A percentile compares a stretch with the other conserved stretches of the same genome.
phyloP scores from a whole-genome alignment of 2,329 filamentous ascomycete species.

The Pseudophaeomoniella oleicola region DNA sequence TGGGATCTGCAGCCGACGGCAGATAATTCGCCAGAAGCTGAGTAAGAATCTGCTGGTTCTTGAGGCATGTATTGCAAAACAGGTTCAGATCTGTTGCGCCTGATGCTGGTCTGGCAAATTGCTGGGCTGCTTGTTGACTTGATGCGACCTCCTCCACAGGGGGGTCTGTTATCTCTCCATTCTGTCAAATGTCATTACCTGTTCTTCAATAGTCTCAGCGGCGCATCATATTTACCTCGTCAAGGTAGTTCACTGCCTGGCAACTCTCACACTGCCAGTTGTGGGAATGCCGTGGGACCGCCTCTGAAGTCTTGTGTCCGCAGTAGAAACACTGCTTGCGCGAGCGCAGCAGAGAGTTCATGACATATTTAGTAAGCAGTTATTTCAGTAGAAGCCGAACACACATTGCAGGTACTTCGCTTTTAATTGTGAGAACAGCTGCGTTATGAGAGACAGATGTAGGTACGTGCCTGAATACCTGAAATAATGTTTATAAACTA shows the following conservation, averaged over 20 bases:
- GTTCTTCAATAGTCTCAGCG: too few relatives aligned
- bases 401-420: too few relatives aligned
- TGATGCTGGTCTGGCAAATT: conserved; percentile 29
- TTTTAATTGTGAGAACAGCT: too few relatives aligned
- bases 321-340: conserved; percentile 62
- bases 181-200: conserved; percentile 33
- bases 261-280: conserved; percentile 65
- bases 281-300: conserved; percentile 41
- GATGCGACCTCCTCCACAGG: conserved; percentile 36
- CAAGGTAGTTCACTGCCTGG: conserved; percentile 77
- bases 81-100: conserved; percentile 22
- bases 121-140: conserved; percentile 34
- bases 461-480: too few relatives aligned
- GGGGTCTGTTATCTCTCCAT: conserved; percentile 81
- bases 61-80: conserved; percentile 66
- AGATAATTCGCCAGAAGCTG: conserved; percentile 68
- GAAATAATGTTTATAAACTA: too few relatives aligned
- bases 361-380: not conserved
- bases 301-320: conserved; percentile 48
- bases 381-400: too few relatives aligned
- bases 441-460: too few relatives aligned
- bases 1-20: conserved; percentile 47
- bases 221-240: conserved; percentile 59
- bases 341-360: not conserved
- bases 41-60: conserved; percentile 75